These are phyloP conservation scores for Russula abietina DNA, from an alignment of 768 basidiomycete genomes.

Conservation along the genomic window DNA sequence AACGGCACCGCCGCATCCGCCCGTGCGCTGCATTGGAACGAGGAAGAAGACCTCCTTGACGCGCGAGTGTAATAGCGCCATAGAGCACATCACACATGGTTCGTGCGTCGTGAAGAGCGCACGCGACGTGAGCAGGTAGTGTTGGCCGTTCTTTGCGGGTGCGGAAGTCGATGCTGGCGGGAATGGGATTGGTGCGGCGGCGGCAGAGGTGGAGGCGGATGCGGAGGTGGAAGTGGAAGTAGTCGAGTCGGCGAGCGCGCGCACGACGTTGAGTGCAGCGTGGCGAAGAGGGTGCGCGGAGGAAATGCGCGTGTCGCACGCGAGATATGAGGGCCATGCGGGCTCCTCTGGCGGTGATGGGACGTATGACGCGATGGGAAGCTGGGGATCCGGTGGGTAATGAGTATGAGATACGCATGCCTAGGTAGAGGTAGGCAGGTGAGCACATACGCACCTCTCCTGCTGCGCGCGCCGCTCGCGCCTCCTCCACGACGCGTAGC, in stretches of 20 bases:
- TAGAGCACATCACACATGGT: slow-evolving; percentile 96
- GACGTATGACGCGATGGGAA: slow-evolving; percentile 72
- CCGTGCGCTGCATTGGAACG: slow-evolving; percentile 65
- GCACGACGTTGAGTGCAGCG: slow-evolving; percentile 71
- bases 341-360: slow-evolving; percentile 45
- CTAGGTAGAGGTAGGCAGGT: too few species aligned
- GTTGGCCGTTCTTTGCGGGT: slow-evolving; percentile 49
- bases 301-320: slow-evolving; percentile 66
- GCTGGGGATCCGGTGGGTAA: slow-evolving; percentile 34
- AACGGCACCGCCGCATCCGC: slow-evolving; percentile 75
- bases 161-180: slow-evolving; percentile 12
- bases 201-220: slow-evolving; percentile 4
- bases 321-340: slow-evolving; percentile 39
- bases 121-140: slow-evolving; percentile 83
- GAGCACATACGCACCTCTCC: slow-evolving; percentile 51
- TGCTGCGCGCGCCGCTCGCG: slow-evolving; percentile 38
- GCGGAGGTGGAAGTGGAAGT: slow-evolving; percentile 26
- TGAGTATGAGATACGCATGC: too few species aligned
- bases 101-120: slow-evolving; percentile 91
- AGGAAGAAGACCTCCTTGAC: slow-evolving; percentile 81
- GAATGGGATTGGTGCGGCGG: slow-evolving; percentile 18
- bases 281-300: slow-evolving; percentile 78
- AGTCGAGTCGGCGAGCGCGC: slow-evolving; percentile 49
- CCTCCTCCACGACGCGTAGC: slow-evolving; percentile 44
- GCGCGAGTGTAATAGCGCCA: slow-evolving; percentile 94